Conservation (phyloP, 495 filamentous ascomycete genomes). For the Acidiella bohemica region DNA sequence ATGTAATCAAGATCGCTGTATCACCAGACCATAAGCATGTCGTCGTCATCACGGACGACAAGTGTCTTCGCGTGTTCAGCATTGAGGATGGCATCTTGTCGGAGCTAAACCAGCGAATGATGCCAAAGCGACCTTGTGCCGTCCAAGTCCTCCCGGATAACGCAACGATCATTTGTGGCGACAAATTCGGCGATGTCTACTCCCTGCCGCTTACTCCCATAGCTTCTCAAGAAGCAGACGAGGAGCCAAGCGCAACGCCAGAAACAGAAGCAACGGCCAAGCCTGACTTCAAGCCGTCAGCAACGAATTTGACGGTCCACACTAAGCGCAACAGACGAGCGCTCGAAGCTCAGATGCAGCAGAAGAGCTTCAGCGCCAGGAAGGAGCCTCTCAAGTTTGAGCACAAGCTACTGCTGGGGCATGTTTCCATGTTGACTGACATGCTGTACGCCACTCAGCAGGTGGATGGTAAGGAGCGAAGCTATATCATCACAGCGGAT, state of each 20-base stretch:
- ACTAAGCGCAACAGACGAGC: conserved; percentile 62
- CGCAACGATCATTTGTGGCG: conserved; percentile 59
- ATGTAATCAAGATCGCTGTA: conserved; percentile 30
- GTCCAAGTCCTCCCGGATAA: conserved; percentile 55
- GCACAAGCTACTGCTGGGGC: conserved; percentile 65
- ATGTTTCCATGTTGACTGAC: conserved; percentile 86
- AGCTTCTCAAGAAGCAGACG: conserved; percentile 19
- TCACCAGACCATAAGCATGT: conserved; percentile 51
- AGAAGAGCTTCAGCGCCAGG: conserved; percentile 32
- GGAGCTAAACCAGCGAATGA: conserved; percentile 61
- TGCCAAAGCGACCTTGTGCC: conserved; percentile 79
- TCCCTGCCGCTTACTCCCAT: conserved; percentile 60
- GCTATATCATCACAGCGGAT: conserved; percentile 78
- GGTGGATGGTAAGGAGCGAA: conserved; percentile 25
- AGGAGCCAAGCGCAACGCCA: conserved; percentile 6
- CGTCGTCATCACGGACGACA: conserved; percentile 79
- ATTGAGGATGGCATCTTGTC: conserved; percentile 47
- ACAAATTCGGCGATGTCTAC: conserved; percentile 96
- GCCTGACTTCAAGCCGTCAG: conserved; percentile 40
- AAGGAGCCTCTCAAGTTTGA: conserved; percentile 45
- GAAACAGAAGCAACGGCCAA: conserved; percentile 8
- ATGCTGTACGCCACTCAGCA: conserved; percentile 38
- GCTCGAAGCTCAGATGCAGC: conserved; percentile 55
- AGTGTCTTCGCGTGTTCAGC: conserved; percentile 70
- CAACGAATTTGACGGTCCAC: conserved; percentile 67